phyloP scores from a whole-genome alignment of 2,329 filamentous ascomycete genomes.

The Aspergillus vadensis region DNA sequence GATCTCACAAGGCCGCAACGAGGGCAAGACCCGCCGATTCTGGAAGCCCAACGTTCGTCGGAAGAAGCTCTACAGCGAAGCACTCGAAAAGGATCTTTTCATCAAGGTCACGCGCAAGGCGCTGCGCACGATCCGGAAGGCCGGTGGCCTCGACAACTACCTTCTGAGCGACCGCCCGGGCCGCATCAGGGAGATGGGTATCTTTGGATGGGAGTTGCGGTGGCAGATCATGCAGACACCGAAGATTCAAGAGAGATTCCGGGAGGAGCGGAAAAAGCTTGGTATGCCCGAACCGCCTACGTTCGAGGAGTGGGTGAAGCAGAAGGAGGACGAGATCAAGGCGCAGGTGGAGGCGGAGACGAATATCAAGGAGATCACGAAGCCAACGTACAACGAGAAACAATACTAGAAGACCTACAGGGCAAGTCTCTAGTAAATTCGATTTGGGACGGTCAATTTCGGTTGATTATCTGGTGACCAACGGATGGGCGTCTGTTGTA shows the following conservation, averaged over 20 bases:
- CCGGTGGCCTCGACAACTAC: conserved; percentile 89
- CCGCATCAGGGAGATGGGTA: conserved; percentile 81
- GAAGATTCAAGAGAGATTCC: conserved; percentile 66
- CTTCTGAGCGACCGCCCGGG: conserved; percentile 76
- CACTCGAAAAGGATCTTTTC: conserved; percentile 45
- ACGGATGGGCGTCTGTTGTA: conserved; percentile 23
- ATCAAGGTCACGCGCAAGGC: conserved; percentile 51
- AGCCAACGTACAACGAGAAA: conserved; percentile 34
- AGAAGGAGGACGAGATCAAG: conserved; percentile 42
- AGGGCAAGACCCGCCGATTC: conserved; percentile 51
- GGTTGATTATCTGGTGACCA: conserved; percentile 8
- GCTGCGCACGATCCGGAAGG: conserved; percentile 69
- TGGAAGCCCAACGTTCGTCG: conserved; percentile 54
- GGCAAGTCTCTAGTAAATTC: not conserved
- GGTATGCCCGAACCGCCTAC: conserved; percentile 60
- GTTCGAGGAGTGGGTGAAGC: conserved; percentile 48
- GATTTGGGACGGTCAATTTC: conserved; percentile 1
- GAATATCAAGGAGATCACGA: conserved; percentile 38
- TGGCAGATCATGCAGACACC: conserved; percentile 86
- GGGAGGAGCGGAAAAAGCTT: conserved; percentile 63
- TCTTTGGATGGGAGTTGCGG: conserved; percentile 84
- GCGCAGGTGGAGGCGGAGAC: conserved; percentile 40
- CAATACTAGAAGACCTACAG: conserved; percentile 25
- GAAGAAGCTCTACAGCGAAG: conserved; percentile 50
- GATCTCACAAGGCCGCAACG: conserved; percentile 52